phyloP scores from a whole-genome alignment of 2,329 filamentous ascomycete species.

The Seiridium unicorne region DNA sequence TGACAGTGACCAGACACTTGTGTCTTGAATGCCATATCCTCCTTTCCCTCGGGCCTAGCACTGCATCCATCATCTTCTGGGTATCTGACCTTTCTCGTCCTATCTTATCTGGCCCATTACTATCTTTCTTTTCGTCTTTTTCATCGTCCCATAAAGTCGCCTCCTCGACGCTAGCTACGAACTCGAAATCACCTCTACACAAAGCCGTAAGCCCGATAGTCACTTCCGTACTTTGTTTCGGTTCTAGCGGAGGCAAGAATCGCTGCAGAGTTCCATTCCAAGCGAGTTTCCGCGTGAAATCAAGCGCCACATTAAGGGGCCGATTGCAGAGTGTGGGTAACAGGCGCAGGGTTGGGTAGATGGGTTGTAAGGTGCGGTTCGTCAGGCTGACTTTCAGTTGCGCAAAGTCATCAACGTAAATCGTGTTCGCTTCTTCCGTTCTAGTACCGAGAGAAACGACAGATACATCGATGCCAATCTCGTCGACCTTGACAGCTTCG shows the following conservation, averaged over 20 bases:
- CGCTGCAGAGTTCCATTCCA: constrained; percentile 86
- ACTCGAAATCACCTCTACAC: constrained; percentile 78
- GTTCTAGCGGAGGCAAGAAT: constrained; percentile 60
- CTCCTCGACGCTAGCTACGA: constrained; percentile 80
- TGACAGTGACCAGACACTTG: constrained; percentile 53
- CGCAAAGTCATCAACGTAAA: constrained; percentile 61
- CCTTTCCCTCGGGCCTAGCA: constrained; percentile 58
- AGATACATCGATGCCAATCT: constrained; percentile 66
- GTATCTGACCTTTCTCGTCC: constrained; percentile 45
- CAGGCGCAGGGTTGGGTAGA: constrained; percentile 72
- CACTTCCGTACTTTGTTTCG: constrained; percentile 58
- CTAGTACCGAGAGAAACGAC: constrained; percentile 36
- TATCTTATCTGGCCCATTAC: constrained; percentile 15
- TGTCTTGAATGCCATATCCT: constrained; percentile 64
- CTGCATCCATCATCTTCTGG: constrained; percentile 55
- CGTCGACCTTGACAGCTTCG: constrained; percentile 77
- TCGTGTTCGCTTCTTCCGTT: constrained; percentile 18
- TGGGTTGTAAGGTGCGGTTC: constrained; percentile 68
- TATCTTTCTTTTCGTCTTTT: constrained; percentile 24
- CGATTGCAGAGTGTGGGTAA: constrained; percentile 76
- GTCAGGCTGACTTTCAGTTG: constrained; percentile 68
- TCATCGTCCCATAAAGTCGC: constrained; percentile 49
- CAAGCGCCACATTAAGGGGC: constrained; percentile 69
- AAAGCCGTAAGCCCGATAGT: constrained; percentile 71
- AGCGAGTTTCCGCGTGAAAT: constrained; percentile 77